These are phyloP conservation scores for Psilocybe azurescens DNA, from an alignment of 768 basidiomycete genomes.

Conservation along the genomic window DNA sequence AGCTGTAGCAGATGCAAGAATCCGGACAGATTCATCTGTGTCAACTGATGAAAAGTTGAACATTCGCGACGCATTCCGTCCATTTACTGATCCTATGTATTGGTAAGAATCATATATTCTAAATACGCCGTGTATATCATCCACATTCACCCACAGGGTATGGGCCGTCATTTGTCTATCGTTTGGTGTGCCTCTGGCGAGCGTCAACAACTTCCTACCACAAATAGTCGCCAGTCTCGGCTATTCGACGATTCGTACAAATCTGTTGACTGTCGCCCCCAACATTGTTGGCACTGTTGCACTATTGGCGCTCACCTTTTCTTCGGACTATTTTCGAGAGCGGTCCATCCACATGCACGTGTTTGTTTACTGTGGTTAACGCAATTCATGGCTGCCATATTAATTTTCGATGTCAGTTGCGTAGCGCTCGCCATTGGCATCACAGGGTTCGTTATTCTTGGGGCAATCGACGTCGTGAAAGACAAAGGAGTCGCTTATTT, in stretches of 20 bases:
- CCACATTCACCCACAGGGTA: slow-evolving; percentile 29
- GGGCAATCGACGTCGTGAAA: slow-evolving; percentile 44
- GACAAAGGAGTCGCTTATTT: slow-evolving; percentile 54
- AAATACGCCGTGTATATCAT: not conserved
- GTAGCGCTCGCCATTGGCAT: slow-evolving; percentile 45
- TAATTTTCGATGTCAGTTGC: slow-evolving; percentile 31
- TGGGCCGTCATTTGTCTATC: slow-evolving; percentile 53
- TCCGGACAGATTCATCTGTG: slow-evolving; percentile 53
- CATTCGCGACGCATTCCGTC: slow-evolving; percentile 48
- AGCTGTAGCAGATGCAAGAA: slow-evolving; percentile 43
- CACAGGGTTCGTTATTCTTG: slow-evolving; percentile 50
- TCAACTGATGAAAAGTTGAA: slow-evolving; percentile 44
- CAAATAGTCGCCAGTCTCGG: slow-evolving; percentile 52
- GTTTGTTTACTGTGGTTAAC: not conserved
- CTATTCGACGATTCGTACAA: slow-evolving; percentile 55
- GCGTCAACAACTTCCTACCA: slow-evolving; percentile 59
- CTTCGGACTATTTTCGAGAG: slow-evolving; percentile 57
- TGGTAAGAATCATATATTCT: slow-evolving; percentile 32
- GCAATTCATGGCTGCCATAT: too few species aligned
- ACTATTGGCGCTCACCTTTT: slow-evolving; percentile 49
- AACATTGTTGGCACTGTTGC: slow-evolving; percentile 55
- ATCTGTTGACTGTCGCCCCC: slow-evolving; percentile 57
- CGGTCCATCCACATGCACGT: slow-evolving; percentile 51
- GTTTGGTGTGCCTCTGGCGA: slow-evolving; percentile 53
- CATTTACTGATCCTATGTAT: slow-evolving; percentile 49